A percentile compares a stretch with the other conserved stretches of the same genome.
phyloP scores from a whole-genome alignment of 192 early-diverging fungal genomes.

The Chytriomyces sp. region DNA sequence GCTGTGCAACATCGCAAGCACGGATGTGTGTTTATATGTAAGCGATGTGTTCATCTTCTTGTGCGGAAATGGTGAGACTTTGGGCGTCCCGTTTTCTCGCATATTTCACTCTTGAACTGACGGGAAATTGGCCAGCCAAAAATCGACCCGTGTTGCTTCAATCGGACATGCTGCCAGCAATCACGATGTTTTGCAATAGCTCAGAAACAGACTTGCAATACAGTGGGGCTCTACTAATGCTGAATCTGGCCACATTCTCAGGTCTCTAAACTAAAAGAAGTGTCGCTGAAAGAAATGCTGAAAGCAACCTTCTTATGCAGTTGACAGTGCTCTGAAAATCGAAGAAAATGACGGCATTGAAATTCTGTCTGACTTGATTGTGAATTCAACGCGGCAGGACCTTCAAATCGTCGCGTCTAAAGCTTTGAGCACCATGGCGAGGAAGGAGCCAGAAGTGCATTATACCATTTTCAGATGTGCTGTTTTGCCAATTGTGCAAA shows the following conservation, averaged over 20 bases:
- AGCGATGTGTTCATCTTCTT: slow-evolving; percentile 62
- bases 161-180: slow-evolving; percentile 39
- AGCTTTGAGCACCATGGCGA: slow-evolving; percentile 40
- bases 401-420: slow-evolving; percentile 50
- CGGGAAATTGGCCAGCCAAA: not conserved
- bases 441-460: slow-evolving; percentile 31
- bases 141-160: slow-evolving; percentile 36
- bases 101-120: too few relatives aligned
- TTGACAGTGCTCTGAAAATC: slow-evolving; percentile 37
- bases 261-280: slow-evolving; percentile 31
- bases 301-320: slow-evolving; percentile 6
- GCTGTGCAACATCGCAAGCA: slow-evolving; percentile 32
- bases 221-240: slow-evolving; percentile 53
- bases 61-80: slow-evolving; percentile 38
- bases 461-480: slow-evolving; percentile 13
- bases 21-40: slow-evolving; percentile 59
- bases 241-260: slow-evolving; percentile 57
- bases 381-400: slow-evolving; percentile 40
- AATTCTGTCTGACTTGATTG: slow-evolving; percentile 27
- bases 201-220: slow-evolving; percentile 58
- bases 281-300: slow-evolving; percentile 28
- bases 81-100: not conserved
- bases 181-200: slow-evolving; percentile 53
- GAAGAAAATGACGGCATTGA: slow-evolving; percentile 33
- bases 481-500: slow-evolving; percentile 2